Base-by-base conservation (phyloP, 2,329 filamentous ascomycete genomes). In the Penicillium rolfsii region DNA sequence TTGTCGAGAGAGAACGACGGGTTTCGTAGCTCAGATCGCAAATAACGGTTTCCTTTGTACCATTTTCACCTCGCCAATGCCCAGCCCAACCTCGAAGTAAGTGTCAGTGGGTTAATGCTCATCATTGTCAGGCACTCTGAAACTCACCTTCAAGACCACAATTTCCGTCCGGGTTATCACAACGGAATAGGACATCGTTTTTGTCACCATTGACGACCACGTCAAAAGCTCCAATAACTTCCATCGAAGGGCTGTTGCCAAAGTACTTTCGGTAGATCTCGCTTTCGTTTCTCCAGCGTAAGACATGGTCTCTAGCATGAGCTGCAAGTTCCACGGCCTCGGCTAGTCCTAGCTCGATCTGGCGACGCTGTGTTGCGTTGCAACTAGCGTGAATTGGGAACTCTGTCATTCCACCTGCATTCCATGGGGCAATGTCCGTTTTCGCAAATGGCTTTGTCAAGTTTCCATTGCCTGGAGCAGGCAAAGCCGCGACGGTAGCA, bases 91-190 rank as follows among this genome's bases (percentile, higher is more conserved):
- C 87, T 89, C 14, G 54, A n/a, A 41, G 28, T 54, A 55, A 57
- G 45, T 36, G 35, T 36, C 5, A 46, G 22, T 57, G 45, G 48
- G 22, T 35, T 12, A 48, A 50, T 5, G 30, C 1, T 24, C 43
- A 36, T 7, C 5, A 7, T n/a, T n/a, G 28, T 46, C 58, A 30
- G 1, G 30, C n/a, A 41, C 26, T 30, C n/a, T 5, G 24, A 53
- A n/a, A 79, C 78, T 71, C 28, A 82, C 79, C 69, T 80, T 82
- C 11, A 71, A 81, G 5, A 64, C 59, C 76, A 67, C 88, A 91
- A 76, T 90, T 90, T 22, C 81, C 77, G 66, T 91, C 89, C 0
- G 85, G 82, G 65, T 91, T 85, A 62, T 91, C 89, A 67, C 89
- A 90, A 22, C 88, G 84, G 79, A 90, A 90, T 19, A 86, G 70